Conservation (phyloP, 2,329 filamentous ascomycete genomes). For the Verticillium isaacii region DNA sequence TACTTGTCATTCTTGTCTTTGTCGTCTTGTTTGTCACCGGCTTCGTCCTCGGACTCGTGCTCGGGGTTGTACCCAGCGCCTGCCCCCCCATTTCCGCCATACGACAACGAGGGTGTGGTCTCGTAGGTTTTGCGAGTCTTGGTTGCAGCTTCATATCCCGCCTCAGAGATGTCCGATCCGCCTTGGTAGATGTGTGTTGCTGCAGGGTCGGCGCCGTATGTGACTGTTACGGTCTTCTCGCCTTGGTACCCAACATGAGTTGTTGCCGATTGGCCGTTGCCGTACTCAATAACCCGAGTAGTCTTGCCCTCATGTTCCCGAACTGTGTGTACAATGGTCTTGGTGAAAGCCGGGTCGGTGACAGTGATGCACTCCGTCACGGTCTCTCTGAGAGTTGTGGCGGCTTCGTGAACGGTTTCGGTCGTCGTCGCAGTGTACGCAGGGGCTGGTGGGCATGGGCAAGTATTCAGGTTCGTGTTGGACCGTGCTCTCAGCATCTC, state of each 20-base stretch:
- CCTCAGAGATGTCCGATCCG: neutral
- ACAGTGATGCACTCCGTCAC: slow-evolving; percentile 18
- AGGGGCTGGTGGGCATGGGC: slow-evolving; percentile 10
- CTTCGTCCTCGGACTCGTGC: neutral
- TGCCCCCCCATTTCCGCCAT: slow-evolving; percentile 2
- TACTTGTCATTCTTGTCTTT: neutral
- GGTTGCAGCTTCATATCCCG: neutral
- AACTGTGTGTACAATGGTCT: slow-evolving; percentile 16
- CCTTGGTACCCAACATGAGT: neutral
- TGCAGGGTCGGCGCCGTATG: neutral
- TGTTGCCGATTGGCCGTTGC: neutral
- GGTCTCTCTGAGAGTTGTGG: slow-evolving; percentile 17
- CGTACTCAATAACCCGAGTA: slow-evolving; percentile 8
- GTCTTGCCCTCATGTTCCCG: slow-evolving; percentile 15
- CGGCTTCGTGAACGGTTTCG: slow-evolving; percentile 1
- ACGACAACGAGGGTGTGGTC: neutral
- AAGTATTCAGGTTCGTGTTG: slow-evolving; percentile 9
- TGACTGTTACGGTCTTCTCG: slow-evolving; percentile 13
- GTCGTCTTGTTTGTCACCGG: neutral
- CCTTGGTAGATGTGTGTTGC: neutral
- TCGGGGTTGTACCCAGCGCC: neutral
- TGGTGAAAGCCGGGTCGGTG: slow-evolving; percentile 15
- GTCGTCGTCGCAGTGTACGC: neutral
- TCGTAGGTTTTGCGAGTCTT: neutral
- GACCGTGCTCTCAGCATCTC: slow-evolving; percentile 8